Conservation (phyloP, 2,329 filamentous ascomycete genomes). For the Xylariomycetidae sp. region DNA sequence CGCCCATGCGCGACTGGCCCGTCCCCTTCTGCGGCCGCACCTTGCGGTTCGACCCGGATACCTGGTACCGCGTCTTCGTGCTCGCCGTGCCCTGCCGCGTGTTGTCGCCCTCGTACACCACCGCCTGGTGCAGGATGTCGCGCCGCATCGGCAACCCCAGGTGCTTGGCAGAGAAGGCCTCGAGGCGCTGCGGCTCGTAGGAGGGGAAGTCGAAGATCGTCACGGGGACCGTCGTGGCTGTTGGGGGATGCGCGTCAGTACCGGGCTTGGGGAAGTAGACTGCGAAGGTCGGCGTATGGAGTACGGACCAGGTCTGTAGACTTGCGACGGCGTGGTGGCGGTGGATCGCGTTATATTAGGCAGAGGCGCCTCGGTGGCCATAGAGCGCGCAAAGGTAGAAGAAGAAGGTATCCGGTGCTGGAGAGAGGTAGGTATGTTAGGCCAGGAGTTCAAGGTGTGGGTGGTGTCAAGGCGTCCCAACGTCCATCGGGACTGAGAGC, state of each 20-base stretch:
- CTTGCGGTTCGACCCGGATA: constrained; percentile 79
- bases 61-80: constrained; percentile 74
- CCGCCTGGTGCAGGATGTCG: constrained; percentile 87
- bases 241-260: not conserved
- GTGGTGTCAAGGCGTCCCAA: too few species aligned
- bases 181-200: constrained; percentile 74
- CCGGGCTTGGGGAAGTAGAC: not conserved
- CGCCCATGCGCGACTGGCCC: constrained; percentile 72
- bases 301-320: constrained; percentile 40
- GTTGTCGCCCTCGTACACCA: constrained; percentile 87
- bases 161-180: constrained; percentile 74
- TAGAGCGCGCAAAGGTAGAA: constrained; percentile 42
- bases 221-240: constrained; percentile 62
- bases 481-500: not conserved
- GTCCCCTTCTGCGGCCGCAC: constrained; percentile 81
- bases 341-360: constrained; percentile 33
- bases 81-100: constrained; percentile 82
- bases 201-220: constrained; percentile 88
- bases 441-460: too few species aligned
- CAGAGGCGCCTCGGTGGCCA: constrained; percentile 47
- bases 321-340: constrained; percentile 28
- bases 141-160: constrained; percentile 80
- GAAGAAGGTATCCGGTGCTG: constrained; percentile 23
- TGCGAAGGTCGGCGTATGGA: not conserved
- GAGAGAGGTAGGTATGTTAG: too few species aligned